phyloP scores from a whole-genome alignment of 495 filamentous ascomycete genomes.

The Hypoxylon lenormandii region DNA sequence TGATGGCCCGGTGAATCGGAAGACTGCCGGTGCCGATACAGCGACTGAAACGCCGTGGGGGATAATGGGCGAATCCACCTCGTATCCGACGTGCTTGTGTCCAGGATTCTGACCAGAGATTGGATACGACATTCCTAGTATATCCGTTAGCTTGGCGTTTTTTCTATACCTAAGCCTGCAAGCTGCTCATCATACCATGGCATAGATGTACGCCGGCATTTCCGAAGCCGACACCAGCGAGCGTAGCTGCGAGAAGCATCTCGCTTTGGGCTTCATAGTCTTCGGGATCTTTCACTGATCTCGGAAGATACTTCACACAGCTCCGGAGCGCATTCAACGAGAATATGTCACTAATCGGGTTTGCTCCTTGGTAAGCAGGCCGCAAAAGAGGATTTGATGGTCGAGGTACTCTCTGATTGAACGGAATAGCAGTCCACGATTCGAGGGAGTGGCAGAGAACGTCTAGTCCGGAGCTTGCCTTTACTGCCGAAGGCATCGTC shows the following conservation, averaged over 20 bases:
- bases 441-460: conserved; percentile 94
- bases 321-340: conserved; percentile 80
- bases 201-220: conserved; percentile 98
- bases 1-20: conserved; percentile 87
- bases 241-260: conserved; percentile 93
- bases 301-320: conserved; percentile 90
- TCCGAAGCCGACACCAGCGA: conserved; percentile 95
- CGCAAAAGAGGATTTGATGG: conserved; percentile 90
- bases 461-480: conserved; percentile 87
- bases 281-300: conserved; percentile 84
- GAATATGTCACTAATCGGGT: conserved; percentile 97
- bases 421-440: conserved; percentile 96
- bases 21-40: conserved; percentile 92
- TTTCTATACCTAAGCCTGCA: not conserved
- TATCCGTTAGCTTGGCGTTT: conserved; percentile 2
- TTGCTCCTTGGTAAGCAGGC: conserved; percentile 95
- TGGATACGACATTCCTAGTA: conserved; percentile 86
- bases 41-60: conserved; percentile 96
- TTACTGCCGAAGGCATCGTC: conserved; percentile 93
- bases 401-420: conserved; percentile 81
- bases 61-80: conserved; percentile 79
- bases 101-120: conserved; percentile 92
- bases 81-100: conserved; percentile 87
- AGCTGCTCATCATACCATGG: conserved; percentile 72
- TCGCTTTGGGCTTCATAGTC: conserved; percentile 90